Evolutionary conservation across 345 rosid species (phyloP).

Genomic region (Tarenaya hassleriana): DNA sequence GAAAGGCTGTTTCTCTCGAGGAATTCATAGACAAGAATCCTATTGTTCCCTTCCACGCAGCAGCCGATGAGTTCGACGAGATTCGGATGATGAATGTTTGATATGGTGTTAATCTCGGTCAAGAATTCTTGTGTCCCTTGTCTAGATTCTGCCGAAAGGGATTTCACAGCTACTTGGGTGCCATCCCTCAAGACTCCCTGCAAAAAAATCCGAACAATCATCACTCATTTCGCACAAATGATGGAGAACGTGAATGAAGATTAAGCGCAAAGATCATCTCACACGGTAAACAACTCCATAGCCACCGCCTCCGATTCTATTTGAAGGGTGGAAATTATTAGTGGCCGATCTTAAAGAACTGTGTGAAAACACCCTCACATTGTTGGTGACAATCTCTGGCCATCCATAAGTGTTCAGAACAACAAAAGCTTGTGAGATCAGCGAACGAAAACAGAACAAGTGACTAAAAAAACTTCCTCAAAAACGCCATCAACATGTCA

Average conservation of each 20-base stretch:
- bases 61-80: constrained; percentile 87
- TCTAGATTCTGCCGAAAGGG: constrained; percentile 62
- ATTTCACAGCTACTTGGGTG: constrained; percentile 63
- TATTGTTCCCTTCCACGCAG: constrained; percentile 52
- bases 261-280: too few species aligned
- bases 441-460: too few species aligned
- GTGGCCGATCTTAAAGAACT: constrained; percentile 79
- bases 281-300: constrained; percentile 89
- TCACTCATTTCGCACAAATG: too few species aligned
- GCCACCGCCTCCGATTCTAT: constrained; percentile 72
- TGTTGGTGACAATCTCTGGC: constrained; percentile 59
- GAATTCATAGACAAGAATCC: constrained; percentile 81
- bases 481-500: too few species aligned
- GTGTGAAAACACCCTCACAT: constrained; percentile 65
- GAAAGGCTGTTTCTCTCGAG: constrained; percentile 80
- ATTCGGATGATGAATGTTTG: constrained; percentile 71
- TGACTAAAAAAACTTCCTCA: too few species aligned
- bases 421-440: constrained; percentile 17
- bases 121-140: constrained; percentile 77
- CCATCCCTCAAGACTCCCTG: constrained; percentile 65
- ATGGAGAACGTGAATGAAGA: too few species aligned
- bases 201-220: constrained; percentile 9
- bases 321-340: constrained; percentile 50
- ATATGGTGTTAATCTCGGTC: constrained; percentile 63
- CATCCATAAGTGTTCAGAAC: constrained; percentile 17